Evolutionary conservation across 441 rosid species (phyloP).

Genomic region (Bruguiera hainesii): DNA sequence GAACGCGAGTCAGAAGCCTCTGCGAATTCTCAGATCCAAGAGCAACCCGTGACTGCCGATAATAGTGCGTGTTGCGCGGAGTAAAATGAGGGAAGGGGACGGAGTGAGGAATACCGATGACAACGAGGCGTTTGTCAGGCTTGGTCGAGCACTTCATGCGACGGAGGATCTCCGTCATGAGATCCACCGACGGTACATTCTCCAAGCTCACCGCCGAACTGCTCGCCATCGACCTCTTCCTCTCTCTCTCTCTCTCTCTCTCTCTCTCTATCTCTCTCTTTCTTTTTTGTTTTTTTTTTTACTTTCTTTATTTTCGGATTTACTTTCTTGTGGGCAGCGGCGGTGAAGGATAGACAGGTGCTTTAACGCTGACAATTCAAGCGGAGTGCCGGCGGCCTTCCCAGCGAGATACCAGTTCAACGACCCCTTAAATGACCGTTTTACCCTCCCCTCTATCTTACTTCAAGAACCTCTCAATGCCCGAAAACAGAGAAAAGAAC

Average conservation of each 20-base stretch:
- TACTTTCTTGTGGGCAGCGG: too few relatives aligned
- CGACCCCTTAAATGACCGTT: too few relatives aligned
- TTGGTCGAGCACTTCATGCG: conserved; percentile 88
- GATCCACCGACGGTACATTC: conserved; percentile 71
- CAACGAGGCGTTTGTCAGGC: conserved; percentile 90
- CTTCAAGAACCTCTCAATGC: too few relatives aligned
- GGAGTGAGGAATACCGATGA: conserved; percentile 48
- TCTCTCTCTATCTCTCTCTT: too few relatives aligned
- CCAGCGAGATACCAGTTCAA: too few relatives aligned
- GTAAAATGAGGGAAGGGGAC: too few relatives aligned
- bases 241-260: neutral
- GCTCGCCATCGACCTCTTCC: conserved; percentile 43
- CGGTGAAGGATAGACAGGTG: neutral
- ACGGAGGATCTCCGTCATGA: conserved; percentile 90
- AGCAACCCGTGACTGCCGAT: too few relatives aligned
- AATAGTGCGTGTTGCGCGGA: too few relatives aligned
- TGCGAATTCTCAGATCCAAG: too few relatives aligned
- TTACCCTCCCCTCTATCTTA: too few relatives aligned
- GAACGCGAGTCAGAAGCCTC: too few relatives aligned
- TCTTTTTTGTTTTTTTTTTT: neutral
- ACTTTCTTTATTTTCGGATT: neutral
- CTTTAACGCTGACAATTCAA: conserved; percentile 20
- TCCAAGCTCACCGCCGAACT: conserved; percentile 52
- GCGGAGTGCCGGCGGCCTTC: neutral
- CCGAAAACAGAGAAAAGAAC: too few relatives aligned